Percentiles rank a stretch among this genome's conserved stretches.
Conservation (phyloP, 1,284 basidiomycete species). For the Irpex sp. region DNA sequence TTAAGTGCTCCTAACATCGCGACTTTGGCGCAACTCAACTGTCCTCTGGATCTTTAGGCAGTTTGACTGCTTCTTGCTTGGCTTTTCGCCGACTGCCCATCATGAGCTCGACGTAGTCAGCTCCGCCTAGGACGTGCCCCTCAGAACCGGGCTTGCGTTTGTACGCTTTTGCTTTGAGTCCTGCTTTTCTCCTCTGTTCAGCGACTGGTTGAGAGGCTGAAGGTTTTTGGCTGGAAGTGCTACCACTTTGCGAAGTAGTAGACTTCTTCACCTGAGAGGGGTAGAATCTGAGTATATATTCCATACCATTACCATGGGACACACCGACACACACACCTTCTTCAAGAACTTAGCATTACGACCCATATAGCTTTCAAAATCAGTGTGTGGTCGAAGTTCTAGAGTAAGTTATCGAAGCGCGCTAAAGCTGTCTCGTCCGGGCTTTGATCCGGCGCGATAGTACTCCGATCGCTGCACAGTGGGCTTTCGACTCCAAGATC, state of each 20-base stretch:
- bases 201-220: conserved; percentile 8
- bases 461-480: no score
- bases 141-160: conserved; percentile 24
- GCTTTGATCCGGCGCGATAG: no score
- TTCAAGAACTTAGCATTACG: conserved; percentile 27
- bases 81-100: conserved; percentile 67
- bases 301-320: neutral
- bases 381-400: neutral
- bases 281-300: neutral
- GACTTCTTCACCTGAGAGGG: conserved; percentile 20
- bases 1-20: neutral
- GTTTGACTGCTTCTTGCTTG: conserved; percentile 57
- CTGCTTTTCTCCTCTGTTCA: conserved; percentile 42
- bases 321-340: conserved; percentile 13
- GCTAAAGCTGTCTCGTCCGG: neutral
- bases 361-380: conserved; percentile 17
- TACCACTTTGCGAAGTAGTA: conserved; percentile 10
- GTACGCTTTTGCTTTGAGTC: conserved; percentile 35
- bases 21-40: neutral
- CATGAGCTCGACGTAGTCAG: conserved; percentile 71
- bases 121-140: conserved; percentile 61
- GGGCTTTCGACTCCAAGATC: no score
- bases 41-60: conserved; percentile 33
- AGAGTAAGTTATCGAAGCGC: neutral
- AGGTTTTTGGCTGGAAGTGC: conserved; percentile 9